Evolutionary conservation across 805 yeast species (phyloP).

Genomic region (Hanseniaspora pseudoguilliermondii): DNA sequence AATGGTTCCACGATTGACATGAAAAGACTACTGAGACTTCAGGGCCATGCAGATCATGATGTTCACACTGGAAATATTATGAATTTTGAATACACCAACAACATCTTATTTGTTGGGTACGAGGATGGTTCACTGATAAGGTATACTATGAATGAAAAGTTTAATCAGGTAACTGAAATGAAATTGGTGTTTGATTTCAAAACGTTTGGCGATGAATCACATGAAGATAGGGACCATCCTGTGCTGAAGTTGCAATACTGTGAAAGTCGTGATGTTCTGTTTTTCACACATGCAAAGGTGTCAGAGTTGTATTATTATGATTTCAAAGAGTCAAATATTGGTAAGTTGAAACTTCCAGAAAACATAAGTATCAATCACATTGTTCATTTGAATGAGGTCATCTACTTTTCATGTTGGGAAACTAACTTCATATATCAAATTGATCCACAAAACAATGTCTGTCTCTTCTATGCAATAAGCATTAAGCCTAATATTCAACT

Average conservation of each 20-base stretch:
- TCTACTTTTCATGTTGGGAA: constrained; percentile 2
- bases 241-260: neutral
- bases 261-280: neutral
- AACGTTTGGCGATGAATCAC: neutral
- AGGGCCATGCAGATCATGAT: neutral
- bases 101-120: constrained; percentile 1
- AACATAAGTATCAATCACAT: neutral
- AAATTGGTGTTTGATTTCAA: neutral
- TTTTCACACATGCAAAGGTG: neutral
- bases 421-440: neutral
- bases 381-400: neutral
- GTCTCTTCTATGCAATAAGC: neutral
- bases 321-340: neutral
- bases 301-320: neutral
- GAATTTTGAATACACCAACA: neutral
- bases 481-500: constrained; percentile 7
- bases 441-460: neutral
- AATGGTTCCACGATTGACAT: neutral
- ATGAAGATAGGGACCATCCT: constrained; percentile 11
- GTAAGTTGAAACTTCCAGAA: neutral
- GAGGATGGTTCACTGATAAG: neutral
- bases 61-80: constrained; percentile 2
- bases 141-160: neutral
- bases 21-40: neutral
- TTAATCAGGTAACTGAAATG: neutral